Base-by-base conservation (phyloP, 192 early-diverging fungal genomes). In the Backusella macrospora region DNA sequence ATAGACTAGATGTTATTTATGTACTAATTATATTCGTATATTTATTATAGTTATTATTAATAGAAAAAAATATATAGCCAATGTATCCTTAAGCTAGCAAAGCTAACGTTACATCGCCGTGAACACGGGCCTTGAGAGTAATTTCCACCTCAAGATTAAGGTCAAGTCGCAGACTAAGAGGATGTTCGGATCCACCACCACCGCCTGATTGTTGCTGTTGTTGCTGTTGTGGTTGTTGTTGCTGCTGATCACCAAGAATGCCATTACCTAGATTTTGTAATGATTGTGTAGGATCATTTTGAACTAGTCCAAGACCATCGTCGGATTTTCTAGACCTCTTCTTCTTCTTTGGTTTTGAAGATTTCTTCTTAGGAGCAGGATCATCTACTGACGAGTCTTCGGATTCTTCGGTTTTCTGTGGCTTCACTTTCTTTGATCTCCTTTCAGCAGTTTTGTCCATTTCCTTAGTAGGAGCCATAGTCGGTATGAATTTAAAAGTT, bases 71-170 rank as follows among this genome's bases (percentile, higher is more conserved):
- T 23, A 46, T 4, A 63, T 9, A 14, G 5, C 21, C 39, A 26
- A n/a, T 1, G 16, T 16, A 40, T 23, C 21, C 10, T 46, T 73
- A 73, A 65, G 63, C 64, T n/a, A 75, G 29, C 23, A 75, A 47
- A 21, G 73, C 73, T 8, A 75, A 65, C 4, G 73, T 75, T 18
- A 75, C 67, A 68, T 75, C 73, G 44, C 73, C 73, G 37, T 75
- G 73, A 14, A 75, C 49, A 18, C 49, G 65, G 10, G 73, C 73
- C 43, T 75, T 75, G 40, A 75, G 55, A 42, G 65, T 65, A 29
- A 75, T 69, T 37, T 75, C 73, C 43, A 75, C 48, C 34, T 75
- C 73, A 47, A 75, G 65, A 26, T 75, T 75, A 43, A 75, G 65
- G 26, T 75, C 73, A 46, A 75, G 49, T 45, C 73, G 65, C 14